Conservation (phyloP, 257 asterid genomes). For the Lavandula angustifolia region DNA sequence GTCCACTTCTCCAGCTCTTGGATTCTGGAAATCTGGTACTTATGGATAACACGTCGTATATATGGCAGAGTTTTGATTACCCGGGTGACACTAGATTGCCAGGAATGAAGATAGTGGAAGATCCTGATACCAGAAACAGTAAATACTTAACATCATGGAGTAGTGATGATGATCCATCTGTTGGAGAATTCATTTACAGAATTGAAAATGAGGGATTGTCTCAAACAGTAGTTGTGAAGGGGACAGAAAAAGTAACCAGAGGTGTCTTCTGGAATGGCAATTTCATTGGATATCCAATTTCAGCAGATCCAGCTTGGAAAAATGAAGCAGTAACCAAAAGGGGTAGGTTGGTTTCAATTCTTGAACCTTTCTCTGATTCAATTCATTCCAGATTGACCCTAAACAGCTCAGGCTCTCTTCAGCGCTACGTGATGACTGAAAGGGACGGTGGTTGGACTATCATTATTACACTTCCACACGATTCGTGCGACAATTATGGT, state of each 20-base stretch:
- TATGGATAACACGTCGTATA: no score
- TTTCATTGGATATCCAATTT: not conserved
- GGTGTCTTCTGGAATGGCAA: no score
- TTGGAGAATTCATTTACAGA: conserved; percentile 1
- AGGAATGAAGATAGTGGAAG: conserved; percentile 1
- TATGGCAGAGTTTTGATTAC: no score
- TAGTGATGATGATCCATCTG: conserved; percentile 12
- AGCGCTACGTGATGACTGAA: conserved; percentile 23
- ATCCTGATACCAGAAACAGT: no score
- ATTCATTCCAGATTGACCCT: not conserved
- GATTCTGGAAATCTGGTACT: no score
- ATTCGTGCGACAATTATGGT: conserved; percentile 38
- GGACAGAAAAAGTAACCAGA: no score
- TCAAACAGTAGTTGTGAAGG: not conserved
- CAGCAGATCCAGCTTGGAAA: not conserved
- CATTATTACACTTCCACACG: conserved; percentile 3
- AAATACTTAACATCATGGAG: no score
- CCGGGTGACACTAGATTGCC: not conserved
- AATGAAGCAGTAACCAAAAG: not conserved
- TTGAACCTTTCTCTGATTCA: not conserved
- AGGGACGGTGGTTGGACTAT: conserved; percentile 15
- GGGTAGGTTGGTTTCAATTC: conserved; percentile 7
- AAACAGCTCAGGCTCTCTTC: not conserved
- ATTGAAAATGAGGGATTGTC: conserved; percentile 15
- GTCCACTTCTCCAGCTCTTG: no score